phyloP scores from a whole-genome alignment of 139 green algal genomes.

The Mesostigma viride region DNA sequence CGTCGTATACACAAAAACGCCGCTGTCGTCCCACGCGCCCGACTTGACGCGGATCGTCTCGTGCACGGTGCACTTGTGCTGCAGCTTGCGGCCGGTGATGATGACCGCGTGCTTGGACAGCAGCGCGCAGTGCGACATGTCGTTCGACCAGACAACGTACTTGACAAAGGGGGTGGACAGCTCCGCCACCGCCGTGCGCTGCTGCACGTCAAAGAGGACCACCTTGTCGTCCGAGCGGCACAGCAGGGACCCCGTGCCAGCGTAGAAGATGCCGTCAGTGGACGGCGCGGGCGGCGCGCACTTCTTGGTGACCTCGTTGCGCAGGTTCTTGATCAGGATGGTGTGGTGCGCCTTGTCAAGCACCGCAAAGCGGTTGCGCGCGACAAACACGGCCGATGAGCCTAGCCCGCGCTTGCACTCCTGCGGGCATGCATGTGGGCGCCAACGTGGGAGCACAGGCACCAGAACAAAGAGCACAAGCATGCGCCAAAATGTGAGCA shows the following conservation, averaged over 20 bases:
- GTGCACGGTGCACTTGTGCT: conserved; percentile 79
- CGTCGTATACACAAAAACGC: conserved; percentile 96
- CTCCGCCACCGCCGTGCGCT: conserved; percentile 73
- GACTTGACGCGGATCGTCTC: conserved; percentile 94
- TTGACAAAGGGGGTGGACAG: conserved; percentile 82
- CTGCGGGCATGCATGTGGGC: too few relatives aligned
- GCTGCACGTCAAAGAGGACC: conserved; percentile 94
- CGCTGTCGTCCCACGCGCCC: conserved; percentile 90
- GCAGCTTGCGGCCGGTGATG: conserved; percentile 83
- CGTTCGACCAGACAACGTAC: conserved; percentile 93
- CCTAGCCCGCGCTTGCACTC: conserved; percentile 74
- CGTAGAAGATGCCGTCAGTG: conserved; percentile 90
- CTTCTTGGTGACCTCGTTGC: conserved; percentile 98
- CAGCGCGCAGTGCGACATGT: conserved; percentile 88
- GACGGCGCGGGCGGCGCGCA: conserved; percentile 56
- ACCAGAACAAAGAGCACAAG: too few relatives aligned
- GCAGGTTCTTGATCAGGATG: conserved; percentile 83
- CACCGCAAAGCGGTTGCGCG: conserved; percentile 93
- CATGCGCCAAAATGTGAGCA: too few relatives aligned
- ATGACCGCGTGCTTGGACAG: conserved; percentile 95
- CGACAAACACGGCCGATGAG: conserved; percentile 85
- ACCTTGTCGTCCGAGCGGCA: conserved; percentile 91
- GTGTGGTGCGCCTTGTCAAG: conserved; percentile 81
- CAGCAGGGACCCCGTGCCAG: conserved; percentile 87
- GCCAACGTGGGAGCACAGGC: too few relatives aligned